These are phyloP conservation scores for Melastoma candidum DNA, from an alignment of 441 rosid species.

Conservation along the genomic window DNA sequence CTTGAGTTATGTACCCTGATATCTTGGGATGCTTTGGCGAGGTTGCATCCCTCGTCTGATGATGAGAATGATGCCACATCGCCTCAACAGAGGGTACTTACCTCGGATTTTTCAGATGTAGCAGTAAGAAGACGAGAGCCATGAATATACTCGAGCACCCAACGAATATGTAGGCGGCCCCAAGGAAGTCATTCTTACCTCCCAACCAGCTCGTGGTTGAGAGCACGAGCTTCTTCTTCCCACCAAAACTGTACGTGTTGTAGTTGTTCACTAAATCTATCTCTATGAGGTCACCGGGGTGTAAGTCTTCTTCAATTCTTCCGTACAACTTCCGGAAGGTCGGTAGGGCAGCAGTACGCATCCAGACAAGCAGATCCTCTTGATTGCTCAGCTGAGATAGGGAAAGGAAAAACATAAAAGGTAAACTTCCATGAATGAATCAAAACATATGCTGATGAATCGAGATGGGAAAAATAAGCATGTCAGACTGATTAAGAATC, in stretches of 20 bases:
- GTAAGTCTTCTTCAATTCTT: conserved; percentile 68
- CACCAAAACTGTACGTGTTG: conserved; percentile 78
- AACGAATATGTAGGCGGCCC: conserved; percentile 50
- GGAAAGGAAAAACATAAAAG: neutral
- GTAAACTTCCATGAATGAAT: neutral
- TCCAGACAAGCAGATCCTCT: conserved; percentile 86
- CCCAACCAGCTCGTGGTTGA: conserved; percentile 79
- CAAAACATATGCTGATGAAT: too few relatives aligned
- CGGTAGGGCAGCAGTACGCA: conserved; percentile 78
- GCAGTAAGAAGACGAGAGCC: conserved; percentile 50
- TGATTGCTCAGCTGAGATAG: conserved; percentile 56
- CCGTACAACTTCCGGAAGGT: conserved; percentile 79
- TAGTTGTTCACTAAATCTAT: conserved; percentile 68
- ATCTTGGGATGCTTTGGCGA: too few relatives aligned
- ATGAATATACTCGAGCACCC: conserved; percentile 50
- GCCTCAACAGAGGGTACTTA: conserved; percentile 9
- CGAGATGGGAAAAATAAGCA: too few relatives aligned
- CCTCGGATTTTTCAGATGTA: conserved; percentile 58
- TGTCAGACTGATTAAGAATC: too few relatives aligned
- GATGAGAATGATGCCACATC: too few relatives aligned
- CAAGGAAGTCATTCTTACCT: conserved; percentile 74
- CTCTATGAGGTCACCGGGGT: conserved; percentile 38
- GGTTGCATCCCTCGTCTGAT: too few relatives aligned
- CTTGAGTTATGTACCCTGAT: too few relatives aligned
- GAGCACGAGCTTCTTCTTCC: conserved; percentile 67